Evolutionary conservation across 2,329 filamentous ascomycete species (phyloP).

Genomic region (Cercospora beticola): DNA sequence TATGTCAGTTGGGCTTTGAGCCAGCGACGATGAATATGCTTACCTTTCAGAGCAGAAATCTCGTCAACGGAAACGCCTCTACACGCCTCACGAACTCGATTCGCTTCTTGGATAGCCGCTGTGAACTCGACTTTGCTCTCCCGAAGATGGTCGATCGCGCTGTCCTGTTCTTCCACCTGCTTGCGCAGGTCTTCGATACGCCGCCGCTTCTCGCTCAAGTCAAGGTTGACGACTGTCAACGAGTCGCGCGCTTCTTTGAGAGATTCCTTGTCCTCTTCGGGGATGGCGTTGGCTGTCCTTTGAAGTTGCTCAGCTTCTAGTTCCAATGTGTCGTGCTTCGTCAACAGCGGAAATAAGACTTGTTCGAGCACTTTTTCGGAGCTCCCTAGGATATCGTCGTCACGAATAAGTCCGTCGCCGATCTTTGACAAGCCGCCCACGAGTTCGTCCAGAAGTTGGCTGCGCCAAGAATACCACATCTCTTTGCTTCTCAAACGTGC

Average conservation of each 20-base stretch:
- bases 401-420: constrained; percentile 70
- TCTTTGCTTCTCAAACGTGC: constrained; percentile 87
- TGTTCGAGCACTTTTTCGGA: constrained; percentile 68
- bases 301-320: constrained; percentile 64
- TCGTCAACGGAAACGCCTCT: constrained; percentile 85
- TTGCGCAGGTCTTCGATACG: constrained; percentile 66
- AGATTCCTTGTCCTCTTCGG: constrained; percentile 77
- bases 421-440: constrained; percentile 78
- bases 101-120: constrained; percentile 76
- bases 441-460: constrained; percentile 79
- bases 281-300: constrained; percentile 69
- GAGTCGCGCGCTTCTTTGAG: constrained; percentile 70
- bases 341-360: constrained; percentile 64
- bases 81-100: constrained; percentile 81
- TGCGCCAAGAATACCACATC: constrained; percentile 98
- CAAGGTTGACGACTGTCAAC: constrained; percentile 63
- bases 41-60: constrained; percentile 75
- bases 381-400: constrained; percentile 65
- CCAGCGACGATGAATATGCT: constrained; percentile 27
- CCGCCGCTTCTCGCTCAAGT: constrained; percentile 68
- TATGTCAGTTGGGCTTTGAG: constrained; percentile 17
- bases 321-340: constrained; percentile 62
- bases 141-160: constrained; percentile 60
- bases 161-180: constrained; percentile 67
- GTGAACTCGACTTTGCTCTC: constrained; percentile 68